Evolutionary conservation across 495 filamentous ascomycete genomes (phyloP), one percentile per base, ranked within the genome.

Genomic region (Penicillium dipodomyicola): DNA sequence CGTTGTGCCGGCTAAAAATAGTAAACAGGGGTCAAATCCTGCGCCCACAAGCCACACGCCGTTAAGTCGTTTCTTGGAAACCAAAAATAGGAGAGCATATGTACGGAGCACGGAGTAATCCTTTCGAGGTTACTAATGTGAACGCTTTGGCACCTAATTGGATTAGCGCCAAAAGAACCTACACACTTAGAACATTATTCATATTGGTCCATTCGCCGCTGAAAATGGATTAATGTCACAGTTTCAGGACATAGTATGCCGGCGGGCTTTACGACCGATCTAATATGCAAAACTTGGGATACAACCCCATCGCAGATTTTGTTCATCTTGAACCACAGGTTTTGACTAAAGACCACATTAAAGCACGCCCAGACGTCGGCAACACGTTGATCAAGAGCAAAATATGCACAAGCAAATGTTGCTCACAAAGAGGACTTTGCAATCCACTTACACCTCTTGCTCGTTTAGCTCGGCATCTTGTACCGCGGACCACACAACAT

Each of bases 1-100:
- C 12, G 17, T 20, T 30, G 35, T 12, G 41, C 23, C 10, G 52
- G 10, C 54, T 56, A 56, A 56, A 49, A 56, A 56, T 56, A 56
- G 54, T 12, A 49, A 11, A 37, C 43, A 53, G n/a, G 54, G 44
- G 54, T 45, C 25, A 22, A 33, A 29, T 49, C 33, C 33, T 49
- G 45, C 45, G 7, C 9, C 45, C 49, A 41, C 33, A 23, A 52
- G 20, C 45, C 49, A 29, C 20, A 23, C 29, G 20, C 23, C 19
- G 19, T 27, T 41, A 12, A 32, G 30, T 20, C 1, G 15, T 48
- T 29, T 33, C 5, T 27, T 9, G n/a, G 5, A 14, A 43, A 19
- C 19, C 15, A 20, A 46, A 17, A 47, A 47, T 30, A 30, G 25
- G 27, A 47, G n/a, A 30, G 25, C 23, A 14, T 5, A 25, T 5